Conservation (phyloP, 2,329 filamentous ascomycete genomes). For the Beauveria sp. region DNA sequence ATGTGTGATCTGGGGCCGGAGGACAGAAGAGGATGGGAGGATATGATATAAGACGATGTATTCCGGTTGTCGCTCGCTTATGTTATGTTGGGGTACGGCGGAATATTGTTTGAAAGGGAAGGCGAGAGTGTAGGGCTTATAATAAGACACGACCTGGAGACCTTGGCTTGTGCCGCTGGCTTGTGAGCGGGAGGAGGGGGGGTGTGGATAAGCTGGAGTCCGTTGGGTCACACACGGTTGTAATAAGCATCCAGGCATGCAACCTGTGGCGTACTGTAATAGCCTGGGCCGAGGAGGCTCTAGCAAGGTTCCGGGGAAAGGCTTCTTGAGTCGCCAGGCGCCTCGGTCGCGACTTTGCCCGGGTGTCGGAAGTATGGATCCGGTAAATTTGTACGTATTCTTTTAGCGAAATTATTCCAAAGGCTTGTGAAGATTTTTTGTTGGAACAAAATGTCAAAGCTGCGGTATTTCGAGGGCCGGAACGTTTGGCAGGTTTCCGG, state of each 20-base stretch:
- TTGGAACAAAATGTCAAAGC: not conserved
- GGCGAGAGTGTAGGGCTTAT: slow-evolving; percentile 7
- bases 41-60: not conserved
- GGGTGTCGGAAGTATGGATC: slow-evolving; percentile 4
- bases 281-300: not conserved
- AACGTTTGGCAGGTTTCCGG: not conserved
- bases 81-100: slow-evolving; percentile 1
- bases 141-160: slow-evolving; percentile 9
- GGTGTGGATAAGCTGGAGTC: slow-evolving; percentile 1
- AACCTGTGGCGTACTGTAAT: not conserved
- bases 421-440: not conserved
- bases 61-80: slow-evolving; percentile 8
- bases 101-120: not conserved
- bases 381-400: not conserved
- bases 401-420: not conserved
- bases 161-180: slow-evolving; percentile 7
- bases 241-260: slow-evolving; percentile 1
- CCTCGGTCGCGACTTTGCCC: slow-evolving; percentile 5
- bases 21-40: not conserved
- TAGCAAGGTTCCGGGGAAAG: not conserved
- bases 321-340: not conserved
- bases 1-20: not conserved
- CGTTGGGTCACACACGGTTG: not conserved
- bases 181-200: slow-evolving; percentile 1
- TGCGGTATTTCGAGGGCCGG: not conserved